These are phyloP conservation scores for Chlamydomonas incerta DNA, from an alignment of 139 green algal genomes.

Conservation along the genomic window DNA sequence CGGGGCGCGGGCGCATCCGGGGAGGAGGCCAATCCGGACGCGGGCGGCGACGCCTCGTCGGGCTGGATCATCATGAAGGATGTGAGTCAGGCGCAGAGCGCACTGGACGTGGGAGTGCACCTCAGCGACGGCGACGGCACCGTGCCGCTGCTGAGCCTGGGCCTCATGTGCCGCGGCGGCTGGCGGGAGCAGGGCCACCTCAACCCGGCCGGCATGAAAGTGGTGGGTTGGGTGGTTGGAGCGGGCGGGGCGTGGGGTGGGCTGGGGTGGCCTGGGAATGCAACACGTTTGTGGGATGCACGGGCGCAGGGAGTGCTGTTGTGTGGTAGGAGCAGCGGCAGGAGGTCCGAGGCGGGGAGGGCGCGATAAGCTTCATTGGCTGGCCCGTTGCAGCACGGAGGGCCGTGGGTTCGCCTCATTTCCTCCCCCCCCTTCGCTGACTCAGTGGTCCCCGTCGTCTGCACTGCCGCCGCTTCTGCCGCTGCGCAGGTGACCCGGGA, in stretches of 20 bases:
- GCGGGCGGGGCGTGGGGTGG: too few relatives aligned
- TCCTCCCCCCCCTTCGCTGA: too few relatives aligned
- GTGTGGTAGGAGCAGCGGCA: too few relatives aligned
- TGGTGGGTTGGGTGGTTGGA: slow-evolving; percentile 19
- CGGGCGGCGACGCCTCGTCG: slow-evolving; percentile 1
- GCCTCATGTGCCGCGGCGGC: slow-evolving; percentile 61
- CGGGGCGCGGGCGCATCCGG: neutral
- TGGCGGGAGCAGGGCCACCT: slow-evolving; percentile 60
- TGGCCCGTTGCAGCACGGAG: too few relatives aligned
- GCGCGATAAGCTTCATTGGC: too few relatives aligned
- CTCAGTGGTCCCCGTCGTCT: too few relatives aligned
- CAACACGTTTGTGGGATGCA: too few relatives aligned
- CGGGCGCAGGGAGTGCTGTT: too few relatives aligned
- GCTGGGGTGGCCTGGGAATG: too few relatives aligned
- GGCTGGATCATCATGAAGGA: slow-evolving; percentile 42
- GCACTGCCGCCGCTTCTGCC: too few relatives aligned
- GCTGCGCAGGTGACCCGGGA: slow-evolving; percentile 37
- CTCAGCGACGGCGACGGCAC: slow-evolving; percentile 76
- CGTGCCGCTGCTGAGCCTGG: slow-evolving; percentile 76
- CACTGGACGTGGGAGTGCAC: slow-evolving; percentile 61
- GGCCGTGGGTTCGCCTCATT: too few relatives aligned
- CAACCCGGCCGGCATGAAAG: slow-evolving; percentile 69
- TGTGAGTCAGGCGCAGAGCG: neutral
- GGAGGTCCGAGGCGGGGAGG: too few relatives aligned
- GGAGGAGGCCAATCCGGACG: slow-evolving; percentile 21